Percentiles rank a stretch among this genome's conserved stretches.
These are phyloP conservation scores for Eucalyptus polyanthemos DNA, from an alignment of 345 rosid species.

Conservation along the genomic window DNA sequence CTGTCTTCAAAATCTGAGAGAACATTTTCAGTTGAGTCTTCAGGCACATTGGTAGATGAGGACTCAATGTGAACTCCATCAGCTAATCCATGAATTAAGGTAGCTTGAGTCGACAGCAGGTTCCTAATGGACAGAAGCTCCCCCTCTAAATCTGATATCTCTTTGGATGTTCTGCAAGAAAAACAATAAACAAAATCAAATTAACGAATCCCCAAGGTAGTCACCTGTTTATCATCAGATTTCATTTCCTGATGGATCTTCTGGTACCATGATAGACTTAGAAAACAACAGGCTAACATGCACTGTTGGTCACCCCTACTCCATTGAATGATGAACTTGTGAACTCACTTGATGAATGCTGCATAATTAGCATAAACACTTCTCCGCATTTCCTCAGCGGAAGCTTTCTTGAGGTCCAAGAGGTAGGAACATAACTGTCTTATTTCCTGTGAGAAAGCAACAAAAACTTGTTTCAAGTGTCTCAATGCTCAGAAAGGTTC, in stretches of 20 bases:
- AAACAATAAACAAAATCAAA: neutral
- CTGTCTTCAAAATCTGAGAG: constrained; percentile 26
- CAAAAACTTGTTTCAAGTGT: neutral
- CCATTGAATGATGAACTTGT: neutral
- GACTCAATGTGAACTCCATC: constrained; percentile 77
- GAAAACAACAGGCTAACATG: neutral
- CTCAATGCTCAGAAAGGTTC: neutral
- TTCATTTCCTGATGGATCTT: neutral
- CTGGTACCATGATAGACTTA: neutral
- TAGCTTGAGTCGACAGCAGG: constrained; percentile 88
- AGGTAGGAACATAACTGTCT: constrained; percentile 70
- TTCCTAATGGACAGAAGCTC: constrained; percentile 91
- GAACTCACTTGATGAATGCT: constrained; percentile 80
- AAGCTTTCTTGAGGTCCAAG: constrained; percentile 90
- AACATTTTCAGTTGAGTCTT: constrained; percentile 25
- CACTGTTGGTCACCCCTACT: neutral
- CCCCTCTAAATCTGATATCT: constrained; percentile 98
- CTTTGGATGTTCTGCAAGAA: constrained; percentile 76
- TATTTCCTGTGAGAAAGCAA: constrained; percentile 49
- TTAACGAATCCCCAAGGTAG: neutral
- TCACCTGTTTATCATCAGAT: neutral
- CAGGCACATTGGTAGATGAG: constrained; percentile 24
- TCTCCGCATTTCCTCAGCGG: constrained; percentile 98
- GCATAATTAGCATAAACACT: constrained; percentile 97
- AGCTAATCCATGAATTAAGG: constrained; percentile 83